These are phyloP conservation scores for Podila horticola DNA, from an alignment of 192 early-diverging fungal species.

Conservation along the genomic window DNA sequence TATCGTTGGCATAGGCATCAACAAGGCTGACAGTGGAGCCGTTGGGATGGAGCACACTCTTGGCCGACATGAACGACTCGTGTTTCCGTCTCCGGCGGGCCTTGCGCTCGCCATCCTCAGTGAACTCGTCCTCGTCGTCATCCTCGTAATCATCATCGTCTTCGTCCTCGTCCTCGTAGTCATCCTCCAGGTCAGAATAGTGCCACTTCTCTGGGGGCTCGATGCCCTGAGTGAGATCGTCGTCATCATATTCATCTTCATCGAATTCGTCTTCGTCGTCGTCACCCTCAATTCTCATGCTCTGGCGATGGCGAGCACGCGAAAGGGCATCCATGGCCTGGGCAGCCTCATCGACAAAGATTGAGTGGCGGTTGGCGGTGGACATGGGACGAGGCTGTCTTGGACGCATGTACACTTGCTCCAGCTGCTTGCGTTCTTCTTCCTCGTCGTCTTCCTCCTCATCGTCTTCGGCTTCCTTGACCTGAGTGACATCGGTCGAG, in stretches of 20 bases:
- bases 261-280: constrained; percentile 13
- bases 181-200: constrained; percentile 42
- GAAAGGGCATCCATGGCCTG: constrained; percentile 49
- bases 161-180: constrained; percentile 20
- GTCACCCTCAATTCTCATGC: constrained; percentile 24
- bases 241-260: constrained; percentile 21
- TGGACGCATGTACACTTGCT: constrained; percentile 4
- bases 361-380: constrained; percentile 34
- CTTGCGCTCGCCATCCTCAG: constrained; percentile 9
- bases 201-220: constrained; percentile 49
- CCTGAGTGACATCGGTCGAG: neutral
- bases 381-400: constrained; percentile 1
- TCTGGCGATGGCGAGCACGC: constrained; percentile 35
- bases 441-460: constrained; percentile 21
- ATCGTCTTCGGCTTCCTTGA: neutral
- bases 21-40: constrained; percentile 40
- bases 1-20: constrained; percentile 10
- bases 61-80: constrained; percentile 50
- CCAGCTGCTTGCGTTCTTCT: constrained; percentile 7
- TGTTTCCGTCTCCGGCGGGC: constrained; percentile 20
- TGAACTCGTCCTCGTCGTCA: constrained; percentile 19
- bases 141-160: constrained; percentile 27
- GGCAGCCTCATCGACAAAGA: constrained; percentile 47
- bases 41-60: constrained; percentile 27
- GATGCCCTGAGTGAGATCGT: constrained; percentile 24